Evolutionary conservation across 1,284 basidiomycete species (phyloP), one percentile per base, ranked within the genome.

Genomic region (Neolentinus lepideus): DNA sequence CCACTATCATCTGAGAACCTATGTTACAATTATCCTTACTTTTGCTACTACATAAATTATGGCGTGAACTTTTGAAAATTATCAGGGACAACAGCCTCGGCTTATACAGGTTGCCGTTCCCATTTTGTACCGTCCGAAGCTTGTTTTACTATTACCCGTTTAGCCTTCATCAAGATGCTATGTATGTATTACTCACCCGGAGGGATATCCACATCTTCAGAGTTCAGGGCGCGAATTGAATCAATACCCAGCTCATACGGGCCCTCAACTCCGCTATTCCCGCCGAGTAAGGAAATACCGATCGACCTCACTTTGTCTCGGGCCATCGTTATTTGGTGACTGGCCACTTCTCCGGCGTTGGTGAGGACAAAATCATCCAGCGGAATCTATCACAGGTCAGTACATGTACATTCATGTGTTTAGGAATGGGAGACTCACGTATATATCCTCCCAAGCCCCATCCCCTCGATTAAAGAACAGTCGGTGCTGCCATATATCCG

Each of bases 401-500:
- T 53, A 53, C 54, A 51, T 2, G 51, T 58, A 36, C 43, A 43
- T 35, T 52, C 46, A 47, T n/a, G n/a, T 6, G 16, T 11, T 24
- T 26, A 27, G 35, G 58, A 45, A 53, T 35, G 50, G 54, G 35
- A 53, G 38, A 45, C 86, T 65, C 61, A 92, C 92, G 62, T 88
- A 84, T 10, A 95, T 71, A 63, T 93, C 88, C 67, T 94, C 90
- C 93, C 94, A 96, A 10, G 76, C 74, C 16, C 85, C 85, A 54
- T 90, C 84, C 22, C 76, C 73, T 53, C 81, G 77, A 56, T 80
- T 75, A 67, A 94, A 90, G 69, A 84, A 91, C 35, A 96, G 73
- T 35, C 90, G 78, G 64, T 96, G 93, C 65, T 95, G 94, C 85
- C 92, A 96, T 21, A 96, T 73, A 68, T 94, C 92, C 22, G 83